Evolutionary conservation across 345 rosid species (phyloP).

Genomic region (Populus tremula): DNA sequence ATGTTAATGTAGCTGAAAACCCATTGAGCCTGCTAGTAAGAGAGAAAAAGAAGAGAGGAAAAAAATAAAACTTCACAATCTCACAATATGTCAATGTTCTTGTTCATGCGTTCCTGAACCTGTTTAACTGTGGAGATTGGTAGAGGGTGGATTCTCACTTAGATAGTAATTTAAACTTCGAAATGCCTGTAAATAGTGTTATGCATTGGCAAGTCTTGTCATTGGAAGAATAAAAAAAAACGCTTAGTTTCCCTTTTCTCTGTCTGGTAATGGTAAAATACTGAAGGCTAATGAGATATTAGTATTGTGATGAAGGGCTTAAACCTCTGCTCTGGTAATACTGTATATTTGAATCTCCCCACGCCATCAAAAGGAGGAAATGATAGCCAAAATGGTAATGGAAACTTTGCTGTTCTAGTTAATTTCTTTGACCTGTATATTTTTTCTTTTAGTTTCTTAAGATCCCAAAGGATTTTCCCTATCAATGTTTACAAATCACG

Average conservation of each 20-base stretch:
- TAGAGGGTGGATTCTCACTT: neutral
- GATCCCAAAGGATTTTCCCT: neutral
- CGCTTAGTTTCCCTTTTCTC: neutral
- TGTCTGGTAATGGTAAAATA: neutral
- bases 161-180: neutral
- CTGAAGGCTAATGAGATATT: neutral
- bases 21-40: neutral
- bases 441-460: neutral
- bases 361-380: neutral
- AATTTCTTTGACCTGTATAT: neutral
- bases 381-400: neutral
- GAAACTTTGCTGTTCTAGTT: neutral
- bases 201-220: neutral
- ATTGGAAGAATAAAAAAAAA: neutral
- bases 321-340: no score
- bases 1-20: neutral
- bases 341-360: neutral
- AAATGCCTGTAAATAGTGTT: neutral
- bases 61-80: no score
- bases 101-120: neutral
- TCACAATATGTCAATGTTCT: no score
- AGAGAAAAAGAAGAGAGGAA: no score
- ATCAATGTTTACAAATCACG: neutral
- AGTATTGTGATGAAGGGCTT: no score
- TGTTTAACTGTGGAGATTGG: neutral